Conservation (phyloP, 2,329 filamentous ascomycete species). For the Venturia nashicola region DNA sequence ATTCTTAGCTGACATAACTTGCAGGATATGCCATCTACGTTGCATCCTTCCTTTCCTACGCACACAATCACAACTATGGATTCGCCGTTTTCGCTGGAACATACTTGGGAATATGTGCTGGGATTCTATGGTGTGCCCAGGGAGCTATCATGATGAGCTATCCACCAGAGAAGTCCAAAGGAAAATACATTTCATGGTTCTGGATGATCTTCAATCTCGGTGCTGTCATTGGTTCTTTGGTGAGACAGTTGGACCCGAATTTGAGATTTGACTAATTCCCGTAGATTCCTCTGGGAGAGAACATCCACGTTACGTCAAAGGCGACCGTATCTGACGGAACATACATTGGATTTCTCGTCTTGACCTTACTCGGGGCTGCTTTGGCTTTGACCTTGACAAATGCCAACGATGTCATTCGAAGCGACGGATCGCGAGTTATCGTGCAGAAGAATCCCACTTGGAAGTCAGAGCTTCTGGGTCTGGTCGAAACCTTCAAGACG, state of each 20-base stretch:
- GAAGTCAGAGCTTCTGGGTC: constrained; percentile 64
- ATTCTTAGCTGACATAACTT: not conserved
- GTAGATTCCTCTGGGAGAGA: constrained; percentile 62
- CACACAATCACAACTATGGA: constrained; percentile 52
- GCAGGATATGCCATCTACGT: constrained; percentile 65
- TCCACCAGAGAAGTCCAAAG: constrained; percentile 68
- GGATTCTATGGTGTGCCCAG: constrained; percentile 71
- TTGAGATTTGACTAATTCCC: not conserved
- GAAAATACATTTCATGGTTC: constrained; percentile 79
- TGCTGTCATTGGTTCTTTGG: constrained; percentile 69
- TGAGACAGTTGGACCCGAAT: constrained; percentile 24
- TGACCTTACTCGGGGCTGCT: constrained; percentile 61
- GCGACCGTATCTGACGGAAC: constrained; percentile 58
- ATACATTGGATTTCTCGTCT: constrained; percentile 79
- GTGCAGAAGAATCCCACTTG: constrained; percentile 85
- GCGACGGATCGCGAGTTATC: constrained; percentile 68
- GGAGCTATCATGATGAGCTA: constrained; percentile 87
- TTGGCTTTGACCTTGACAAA: constrained; percentile 60
- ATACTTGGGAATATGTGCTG: constrained; percentile 65
- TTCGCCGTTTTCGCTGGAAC: constrained; percentile 69
- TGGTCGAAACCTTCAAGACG: constrained; percentile 57
- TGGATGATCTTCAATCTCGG: constrained; percentile 95
- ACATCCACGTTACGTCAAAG: constrained; percentile 45
- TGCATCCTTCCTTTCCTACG: constrained; percentile 57
- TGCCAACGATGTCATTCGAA: constrained; percentile 58